Evolutionary conservation across 495 filamentous ascomycete genomes (phyloP), one percentile per base, ranked within the genome.

Genomic region (Penicillium waksmanii): DNA sequence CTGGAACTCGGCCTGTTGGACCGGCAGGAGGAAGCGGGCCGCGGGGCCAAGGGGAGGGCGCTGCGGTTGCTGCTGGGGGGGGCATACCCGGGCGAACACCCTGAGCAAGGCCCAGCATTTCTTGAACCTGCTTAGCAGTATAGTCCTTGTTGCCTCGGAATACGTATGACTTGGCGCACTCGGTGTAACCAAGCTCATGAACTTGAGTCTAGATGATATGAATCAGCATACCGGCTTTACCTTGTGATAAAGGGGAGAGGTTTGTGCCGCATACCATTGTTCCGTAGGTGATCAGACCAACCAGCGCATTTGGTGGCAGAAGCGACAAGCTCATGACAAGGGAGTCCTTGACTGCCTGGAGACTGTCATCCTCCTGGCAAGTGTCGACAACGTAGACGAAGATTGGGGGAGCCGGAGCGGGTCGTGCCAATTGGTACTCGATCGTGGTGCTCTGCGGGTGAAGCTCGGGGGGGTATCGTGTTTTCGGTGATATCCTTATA

Each of bases 61-160:
- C 50, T 90, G 91, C 44, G 89, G 89, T 73, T 91, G 90, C 58
- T 85, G 84, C 38, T 62, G 66, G 34, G 57, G 57, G 63, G 43
- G 89, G 92, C 79, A 92, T 85, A 55, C 87, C 89, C 2, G 92
- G 93, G 56, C 96, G 86, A 49, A 91, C 60, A 36, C 85, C 86
- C 15, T 87, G 77, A 15, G 84, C 78, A 27, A 87, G 82, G 19
- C 93, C 96, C 19, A 99, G 86, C 96, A 99, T 99, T 70, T 99
- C 96, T 72, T 98, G 95, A 13, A 99, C 93, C 70, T 98, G 92
- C 74, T 98, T 98, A 53, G 93, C 89, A 21, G 85, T 82, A 73
- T 99, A 99, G 65, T 99, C 96, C 79, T 98, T 99, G 82, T 86
- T 96, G 47, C 96, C 96, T 25, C 96, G 85, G 82, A 99, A 99